Evolutionary conservation across 1,139 yeast genomes (phyloP).

Genomic region (Zhuliangozyma parablackwelliae): DNA sequence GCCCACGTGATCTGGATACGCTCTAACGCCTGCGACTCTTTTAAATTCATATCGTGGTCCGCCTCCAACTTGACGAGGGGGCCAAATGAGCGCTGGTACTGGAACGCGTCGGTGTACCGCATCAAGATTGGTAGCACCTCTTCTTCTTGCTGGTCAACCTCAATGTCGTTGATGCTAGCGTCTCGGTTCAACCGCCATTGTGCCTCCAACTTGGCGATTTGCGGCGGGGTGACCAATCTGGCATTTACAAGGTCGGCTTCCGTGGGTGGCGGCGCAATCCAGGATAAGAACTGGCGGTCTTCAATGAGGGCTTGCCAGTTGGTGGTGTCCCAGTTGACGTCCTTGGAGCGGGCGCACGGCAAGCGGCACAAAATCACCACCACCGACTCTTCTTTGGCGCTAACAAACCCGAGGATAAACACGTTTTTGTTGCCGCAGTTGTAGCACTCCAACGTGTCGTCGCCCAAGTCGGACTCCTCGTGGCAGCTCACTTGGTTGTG

Average conservation of each 20-base stretch:
- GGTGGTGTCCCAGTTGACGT: conserved; percentile 78
- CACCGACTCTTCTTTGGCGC: conserved; percentile 83
- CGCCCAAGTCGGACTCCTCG: conserved; percentile 80
- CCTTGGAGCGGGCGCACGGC: conserved; percentile 80
- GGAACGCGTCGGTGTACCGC: conserved; percentile 79
- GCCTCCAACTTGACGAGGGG: conserved; percentile 82
- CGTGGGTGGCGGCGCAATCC: conserved; percentile 71
- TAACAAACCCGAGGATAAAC: conserved; percentile 79
- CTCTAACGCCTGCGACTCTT: conserved; percentile 76
- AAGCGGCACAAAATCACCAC: conserved; percentile 84
- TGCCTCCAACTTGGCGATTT: conserved; percentile 70
- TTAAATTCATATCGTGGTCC: conserved; percentile 68
- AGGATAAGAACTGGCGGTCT: conserved; percentile 69
- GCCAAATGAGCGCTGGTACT: conserved; percentile 81
- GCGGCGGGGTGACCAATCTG: conserved; percentile 53
- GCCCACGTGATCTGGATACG: conserved; percentile 77
- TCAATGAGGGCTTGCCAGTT: conserved; percentile 89
- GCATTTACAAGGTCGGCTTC: conserved; percentile 61
- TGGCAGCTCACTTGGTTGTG: conserved; percentile 76
- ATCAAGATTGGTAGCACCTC: conserved; percentile 67
- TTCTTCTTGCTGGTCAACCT: conserved; percentile 41
- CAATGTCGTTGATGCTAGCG: conserved; percentile 62
- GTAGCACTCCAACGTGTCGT: conserved; percentile 81
- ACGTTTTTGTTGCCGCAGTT: conserved; percentile 83
- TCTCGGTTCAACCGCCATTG: conserved; percentile 73